phyloP scores from a whole-genome alignment of 2,329 filamentous ascomycete genomes.

The Trichoderma asperellum region DNA sequence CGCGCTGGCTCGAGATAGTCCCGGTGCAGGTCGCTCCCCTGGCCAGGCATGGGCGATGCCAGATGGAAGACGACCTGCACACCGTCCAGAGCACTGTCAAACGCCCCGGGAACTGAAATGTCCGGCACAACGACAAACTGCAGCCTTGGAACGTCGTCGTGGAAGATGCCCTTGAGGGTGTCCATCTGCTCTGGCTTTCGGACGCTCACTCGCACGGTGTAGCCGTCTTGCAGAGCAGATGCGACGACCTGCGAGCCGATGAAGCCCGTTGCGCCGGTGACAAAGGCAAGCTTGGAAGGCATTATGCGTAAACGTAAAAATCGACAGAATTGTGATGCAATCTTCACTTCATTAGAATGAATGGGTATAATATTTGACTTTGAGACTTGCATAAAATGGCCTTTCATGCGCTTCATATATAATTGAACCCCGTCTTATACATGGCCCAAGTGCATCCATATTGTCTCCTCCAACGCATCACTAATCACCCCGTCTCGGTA shows the following conservation, averaged over 20 bases:
- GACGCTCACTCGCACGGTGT: conserved; percentile 30
- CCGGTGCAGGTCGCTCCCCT: conserved; percentile 29
- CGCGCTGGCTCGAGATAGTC: conserved; percentile 31
- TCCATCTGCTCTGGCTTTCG: conserved; percentile 29
- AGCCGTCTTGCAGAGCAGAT: conserved; percentile 24
- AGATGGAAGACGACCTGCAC: conserved; percentile 43
- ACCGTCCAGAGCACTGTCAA: conserved; percentile 42
- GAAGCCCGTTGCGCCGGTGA: conserved; percentile 33
- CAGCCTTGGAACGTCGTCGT: background rate
- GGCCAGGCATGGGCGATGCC: conserved; percentile 32
- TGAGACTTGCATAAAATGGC: background rate
- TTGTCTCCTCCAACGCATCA: background rate
- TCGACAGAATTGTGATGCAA: background rate
- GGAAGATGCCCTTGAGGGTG: conserved; percentile 18
- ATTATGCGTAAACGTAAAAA: background rate
- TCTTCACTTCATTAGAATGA: background rate
- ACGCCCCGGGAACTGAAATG: conserved; percentile 34
- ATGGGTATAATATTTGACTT: background rate
- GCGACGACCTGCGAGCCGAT: conserved; percentile 30
- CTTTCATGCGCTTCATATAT: background rate
- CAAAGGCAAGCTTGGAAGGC: conserved; percentile 26
- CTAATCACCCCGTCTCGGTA: background rate
- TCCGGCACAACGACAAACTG: conserved; percentile 39
- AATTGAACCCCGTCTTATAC: background rate
- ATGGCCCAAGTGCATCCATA: too few relatives aligned